phyloP scores from a whole-genome alignment of 2,329 filamentous ascomycete genomes.

The Verticillium nonalfalfae region DNA sequence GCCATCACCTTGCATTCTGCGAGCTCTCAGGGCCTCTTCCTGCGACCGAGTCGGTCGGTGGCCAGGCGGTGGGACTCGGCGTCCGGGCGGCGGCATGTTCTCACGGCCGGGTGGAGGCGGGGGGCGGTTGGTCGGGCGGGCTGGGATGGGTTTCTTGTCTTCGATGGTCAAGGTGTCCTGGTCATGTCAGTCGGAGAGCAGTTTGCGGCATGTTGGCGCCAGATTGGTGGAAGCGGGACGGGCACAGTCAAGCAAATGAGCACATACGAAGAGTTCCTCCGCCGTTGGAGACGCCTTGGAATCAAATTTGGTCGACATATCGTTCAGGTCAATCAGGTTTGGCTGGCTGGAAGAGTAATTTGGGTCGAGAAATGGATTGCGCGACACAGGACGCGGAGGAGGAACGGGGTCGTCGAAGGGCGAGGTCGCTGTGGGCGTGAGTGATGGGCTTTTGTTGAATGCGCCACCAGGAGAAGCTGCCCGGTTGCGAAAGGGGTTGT shows the following conservation, averaged over 20 bases:
- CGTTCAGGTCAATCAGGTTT: slow-evolving; percentile 29
- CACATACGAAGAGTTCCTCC: slow-evolving; percentile 73
- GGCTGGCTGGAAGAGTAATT: slow-evolving; percentile 24
- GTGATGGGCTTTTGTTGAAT: slow-evolving; percentile 20
- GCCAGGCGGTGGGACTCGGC: slow-evolving; percentile 34
- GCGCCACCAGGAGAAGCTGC: slow-evolving; percentile 50
- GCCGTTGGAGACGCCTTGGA: slow-evolving; percentile 45
- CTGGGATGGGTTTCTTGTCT: slow-evolving; percentile 38
- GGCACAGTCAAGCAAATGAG: neutral
- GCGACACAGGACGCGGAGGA: slow-evolving; percentile 56
- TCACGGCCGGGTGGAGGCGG: slow-evolving; percentile 33
- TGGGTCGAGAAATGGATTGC: slow-evolving; percentile 70
- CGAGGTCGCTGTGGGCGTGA: slow-evolving; percentile 41
- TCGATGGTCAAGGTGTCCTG: slow-evolving; percentile 65
- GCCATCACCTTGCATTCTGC: slow-evolving; percentile 31
- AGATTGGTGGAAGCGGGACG: neutral
- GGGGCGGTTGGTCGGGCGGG: slow-evolving; percentile 29
- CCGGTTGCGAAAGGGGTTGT: slow-evolving; percentile 76
- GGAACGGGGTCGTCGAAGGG: slow-evolving; percentile 51
- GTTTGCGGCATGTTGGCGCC: neutral
- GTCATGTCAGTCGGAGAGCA: slow-evolving; percentile 3
- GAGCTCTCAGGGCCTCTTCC: slow-evolving; percentile 54
- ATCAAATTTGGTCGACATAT: slow-evolving; percentile 42
- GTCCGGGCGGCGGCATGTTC: slow-evolving; percentile 39
- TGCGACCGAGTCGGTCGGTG: slow-evolving; percentile 62